Percentiles rank a stretch among this genome's conserved stretches.
Conservation (phyloP, 2,329 filamentous ascomycete species). For the Dichotomopilus funicola region DNA sequence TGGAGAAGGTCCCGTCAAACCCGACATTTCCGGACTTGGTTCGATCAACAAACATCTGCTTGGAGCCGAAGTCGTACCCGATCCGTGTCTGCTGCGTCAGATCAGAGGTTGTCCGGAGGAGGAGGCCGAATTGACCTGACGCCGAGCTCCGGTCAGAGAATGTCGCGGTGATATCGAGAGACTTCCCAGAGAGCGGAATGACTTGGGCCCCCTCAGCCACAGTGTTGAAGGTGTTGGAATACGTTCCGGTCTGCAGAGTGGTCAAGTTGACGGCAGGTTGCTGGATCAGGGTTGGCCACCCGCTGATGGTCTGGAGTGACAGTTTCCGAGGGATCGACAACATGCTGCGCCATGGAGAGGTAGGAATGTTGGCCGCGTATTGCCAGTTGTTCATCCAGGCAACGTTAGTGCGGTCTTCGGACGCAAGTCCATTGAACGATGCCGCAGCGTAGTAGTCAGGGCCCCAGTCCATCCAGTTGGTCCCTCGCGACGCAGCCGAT, state of each 20-base stretch:
- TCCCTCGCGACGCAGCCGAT: neutral
- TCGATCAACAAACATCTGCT: conserved; percentile 5
- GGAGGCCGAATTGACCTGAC: conserved; percentile 1
- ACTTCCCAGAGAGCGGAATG: conserved; percentile 2
- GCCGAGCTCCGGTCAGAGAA: conserved; percentile 4
- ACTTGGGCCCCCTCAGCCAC: neutral
- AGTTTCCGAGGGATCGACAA: conserved; percentile 4
- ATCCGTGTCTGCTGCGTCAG: conserved; percentile 2
- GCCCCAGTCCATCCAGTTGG: conserved; percentile 8
- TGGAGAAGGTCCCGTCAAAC: conserved; percentile 4
- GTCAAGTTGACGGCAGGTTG: neutral
- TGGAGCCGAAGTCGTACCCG: conserved; percentile 2
- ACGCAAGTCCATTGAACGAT: neutral
- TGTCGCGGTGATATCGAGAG: conserved; percentile 1
- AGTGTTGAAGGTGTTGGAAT: neutral
- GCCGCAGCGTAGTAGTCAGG: conserved; percentile 4
- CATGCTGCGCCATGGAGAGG: conserved; percentile 3
- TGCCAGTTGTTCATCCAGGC: conserved; percentile 8
- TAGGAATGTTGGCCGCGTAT: neutral
- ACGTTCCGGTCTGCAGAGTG: neutral
- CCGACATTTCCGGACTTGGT: conserved; percentile 6
- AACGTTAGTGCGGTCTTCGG: conserved; percentile 1
- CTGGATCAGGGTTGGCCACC: conserved; percentile 3
- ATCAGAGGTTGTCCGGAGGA: conserved; percentile 1
- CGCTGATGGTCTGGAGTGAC: conserved; percentile 5